Evolutionary conservation across 2,329 filamentous ascomycete genomes (phyloP).

Genomic region (Paraconiothyrium brasiliense): DNA sequence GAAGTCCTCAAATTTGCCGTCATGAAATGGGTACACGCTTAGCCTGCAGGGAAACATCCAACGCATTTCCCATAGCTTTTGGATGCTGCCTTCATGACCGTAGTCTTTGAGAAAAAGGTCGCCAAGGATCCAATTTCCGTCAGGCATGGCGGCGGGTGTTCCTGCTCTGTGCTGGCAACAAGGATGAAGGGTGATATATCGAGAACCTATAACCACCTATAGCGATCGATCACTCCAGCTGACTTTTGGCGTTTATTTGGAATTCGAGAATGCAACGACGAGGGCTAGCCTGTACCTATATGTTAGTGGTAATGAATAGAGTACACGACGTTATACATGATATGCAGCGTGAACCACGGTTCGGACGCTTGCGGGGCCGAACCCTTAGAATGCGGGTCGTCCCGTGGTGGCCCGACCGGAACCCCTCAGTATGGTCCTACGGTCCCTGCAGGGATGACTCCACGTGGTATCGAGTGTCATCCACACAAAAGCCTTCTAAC

Average conservation of each 20-base stretch:
- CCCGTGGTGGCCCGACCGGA: conserved; percentile 24
- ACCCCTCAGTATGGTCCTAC: conserved; percentile 22
- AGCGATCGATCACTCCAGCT: too few species aligned
- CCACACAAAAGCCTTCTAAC: not conserved
- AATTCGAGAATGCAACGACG: not conserved
- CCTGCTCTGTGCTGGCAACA: not conserved
- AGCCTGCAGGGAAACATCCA: conserved; percentile 47
- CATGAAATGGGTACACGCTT: conserved; percentile 77
- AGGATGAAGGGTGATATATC: not conserved
- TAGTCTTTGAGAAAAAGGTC: conserved; percentile 50
- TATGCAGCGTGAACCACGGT: conserved; percentile 2
- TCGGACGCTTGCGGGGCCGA: conserved; percentile 38
- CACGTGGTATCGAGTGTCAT: not conserved
- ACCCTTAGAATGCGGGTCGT: conserved; percentile 14
- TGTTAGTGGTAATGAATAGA: not conserved
- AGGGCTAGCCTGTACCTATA: not conserved
- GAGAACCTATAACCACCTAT: not conserved
- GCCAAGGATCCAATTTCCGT: conserved; percentile 46
- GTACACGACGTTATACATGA: conserved; percentile 13
- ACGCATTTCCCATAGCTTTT: conserved; percentile 44
- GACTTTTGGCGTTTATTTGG: not conserved
- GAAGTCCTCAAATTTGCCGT: conserved; percentile 73
- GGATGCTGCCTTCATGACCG: conserved; percentile 45
- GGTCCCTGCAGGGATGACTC: not conserved
- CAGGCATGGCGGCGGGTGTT: conserved; percentile 30